Conservation (phyloP, 2,329 filamentous ascomycete species). For the Fusarium floridanum region DNA sequence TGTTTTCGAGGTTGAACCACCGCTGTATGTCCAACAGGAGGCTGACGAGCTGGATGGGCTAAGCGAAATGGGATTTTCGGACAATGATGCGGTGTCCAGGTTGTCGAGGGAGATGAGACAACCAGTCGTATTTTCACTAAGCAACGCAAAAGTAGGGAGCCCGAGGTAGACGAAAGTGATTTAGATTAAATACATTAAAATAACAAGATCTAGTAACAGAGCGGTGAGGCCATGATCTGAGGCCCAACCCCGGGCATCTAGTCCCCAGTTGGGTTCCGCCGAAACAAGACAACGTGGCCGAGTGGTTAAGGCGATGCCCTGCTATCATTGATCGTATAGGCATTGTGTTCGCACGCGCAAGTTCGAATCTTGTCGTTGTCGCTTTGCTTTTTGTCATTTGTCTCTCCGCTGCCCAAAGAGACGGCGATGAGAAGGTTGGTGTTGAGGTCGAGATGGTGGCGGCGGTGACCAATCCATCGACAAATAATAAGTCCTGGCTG, state of each 20-base stretch:
- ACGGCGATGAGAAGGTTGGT: not conserved
- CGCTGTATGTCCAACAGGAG: not conserved
- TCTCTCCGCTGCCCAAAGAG: not conserved
- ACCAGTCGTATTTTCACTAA: not conserved
- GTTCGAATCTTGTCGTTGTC: not conserved
- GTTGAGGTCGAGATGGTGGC: not conserved
- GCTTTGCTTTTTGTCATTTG: not conserved
- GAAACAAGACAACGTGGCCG: not conserved
- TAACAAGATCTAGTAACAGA: too few species aligned
- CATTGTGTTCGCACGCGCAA: not conserved
- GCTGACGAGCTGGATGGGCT: not conserved
- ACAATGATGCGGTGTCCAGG: not conserved
- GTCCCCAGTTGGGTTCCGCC: not conserved
- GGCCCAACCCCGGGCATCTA: not conserved
- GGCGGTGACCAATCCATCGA: not conserved
- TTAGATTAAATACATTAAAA: too few species aligned
- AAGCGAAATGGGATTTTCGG: not conserved
- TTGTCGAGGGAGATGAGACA: not conserved
- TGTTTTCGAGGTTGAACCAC: not conserved
- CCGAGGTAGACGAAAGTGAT: not conserved
- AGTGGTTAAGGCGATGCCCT: not conserved
- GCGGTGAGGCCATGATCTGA: too few species aligned
- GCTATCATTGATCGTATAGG: not conserved
- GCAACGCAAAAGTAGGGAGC: not conserved
- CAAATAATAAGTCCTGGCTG: not conserved